These are phyloP conservation scores for Spathaspora girioi DNA, from an alignment of 805 yeast species.

Conservation along the genomic window DNA sequence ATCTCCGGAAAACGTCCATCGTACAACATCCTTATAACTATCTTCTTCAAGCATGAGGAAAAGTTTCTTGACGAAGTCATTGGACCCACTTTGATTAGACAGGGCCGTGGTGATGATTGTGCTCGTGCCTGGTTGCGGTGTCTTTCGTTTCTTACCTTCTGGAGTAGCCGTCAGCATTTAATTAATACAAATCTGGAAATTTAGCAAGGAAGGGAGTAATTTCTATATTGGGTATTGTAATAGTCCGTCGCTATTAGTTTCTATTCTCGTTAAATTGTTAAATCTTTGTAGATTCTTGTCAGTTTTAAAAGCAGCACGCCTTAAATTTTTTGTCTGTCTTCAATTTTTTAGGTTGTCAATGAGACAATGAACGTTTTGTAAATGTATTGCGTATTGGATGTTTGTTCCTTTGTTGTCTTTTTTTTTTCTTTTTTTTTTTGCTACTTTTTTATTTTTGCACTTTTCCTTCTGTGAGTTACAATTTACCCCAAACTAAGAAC, in stretches of 20 bases:
- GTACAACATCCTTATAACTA: conserved; percentile 67
- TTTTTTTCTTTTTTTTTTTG: background rate
- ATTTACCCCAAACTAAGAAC: too few relatives aligned
- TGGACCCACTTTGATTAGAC: conserved; percentile 49
- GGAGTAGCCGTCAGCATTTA: background rate
- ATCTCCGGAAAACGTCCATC: conserved; percentile 86
- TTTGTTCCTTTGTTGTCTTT: background rate
- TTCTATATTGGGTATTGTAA: too few relatives aligned
- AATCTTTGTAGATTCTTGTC: too few relatives aligned
- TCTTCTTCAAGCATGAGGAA: conserved; percentile 84
- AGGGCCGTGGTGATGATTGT: conserved; percentile 12
- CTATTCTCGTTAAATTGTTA: too few relatives aligned
- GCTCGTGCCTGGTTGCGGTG: background rate
- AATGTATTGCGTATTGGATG: background rate
- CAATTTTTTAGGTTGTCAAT: background rate
- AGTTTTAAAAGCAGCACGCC: too few relatives aligned
- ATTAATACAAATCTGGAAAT: too few relatives aligned
- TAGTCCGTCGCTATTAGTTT: too few relatives aligned
- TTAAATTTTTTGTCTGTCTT: background rate
- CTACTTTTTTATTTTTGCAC: too few relatives aligned
- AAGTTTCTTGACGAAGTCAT: conserved; percentile 74
- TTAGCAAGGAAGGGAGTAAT: too few relatives aligned
- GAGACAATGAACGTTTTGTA: background rate
- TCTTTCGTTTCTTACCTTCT: background rate
- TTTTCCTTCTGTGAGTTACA: too few relatives aligned